phyloP scores from a whole-genome alignment of 179 eudicot species.

The Vitellaria paradoxa region DNA sequence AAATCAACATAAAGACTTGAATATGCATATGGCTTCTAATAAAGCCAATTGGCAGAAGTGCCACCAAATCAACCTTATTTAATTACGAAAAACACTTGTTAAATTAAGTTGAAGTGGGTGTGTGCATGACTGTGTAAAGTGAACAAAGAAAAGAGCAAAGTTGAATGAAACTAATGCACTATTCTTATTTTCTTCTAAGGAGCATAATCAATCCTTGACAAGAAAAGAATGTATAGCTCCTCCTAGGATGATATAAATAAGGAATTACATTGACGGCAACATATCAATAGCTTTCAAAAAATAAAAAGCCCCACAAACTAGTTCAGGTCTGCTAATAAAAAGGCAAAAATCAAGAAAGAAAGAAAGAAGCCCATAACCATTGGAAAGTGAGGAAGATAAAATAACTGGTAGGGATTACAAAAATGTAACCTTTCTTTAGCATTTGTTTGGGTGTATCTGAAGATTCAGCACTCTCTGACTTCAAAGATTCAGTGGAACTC shows the following conservation, averaged over 20 bases:
- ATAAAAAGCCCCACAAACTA: background rate
- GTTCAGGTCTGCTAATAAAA: background rate
- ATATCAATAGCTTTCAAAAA: background rate
- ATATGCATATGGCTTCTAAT: too few relatives aligned
- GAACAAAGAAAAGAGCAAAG: too few relatives aligned
- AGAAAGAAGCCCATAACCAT: background rate
- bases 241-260: background rate
- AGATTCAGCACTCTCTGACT: slow-evolving; percentile 46
- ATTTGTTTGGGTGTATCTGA: slow-evolving; percentile 47
- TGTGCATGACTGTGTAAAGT: too few relatives aligned
- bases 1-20: too few relatives aligned
- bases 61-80: too few relatives aligned
- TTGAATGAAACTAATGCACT: too few relatives aligned
- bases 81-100: too few relatives aligned
- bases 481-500: slow-evolving; percentile 64
- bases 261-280: background rate
- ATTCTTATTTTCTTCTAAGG: too few relatives aligned
- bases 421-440: slow-evolving; percentile 63
- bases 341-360: slow-evolving; percentile 1
- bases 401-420: background rate
- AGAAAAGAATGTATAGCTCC: background rate
- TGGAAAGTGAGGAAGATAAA: background rate
- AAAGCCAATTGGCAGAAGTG: too few relatives aligned
- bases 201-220: background rate
- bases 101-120: too few relatives aligned